A percentile compares a stretch with the other conserved stretches of the same genome.
These are phyloP conservation scores for Drechslerella dactyloides DNA, from an alignment of 2,329 filamentous ascomycete genomes.

Conservation along the genomic window DNA sequence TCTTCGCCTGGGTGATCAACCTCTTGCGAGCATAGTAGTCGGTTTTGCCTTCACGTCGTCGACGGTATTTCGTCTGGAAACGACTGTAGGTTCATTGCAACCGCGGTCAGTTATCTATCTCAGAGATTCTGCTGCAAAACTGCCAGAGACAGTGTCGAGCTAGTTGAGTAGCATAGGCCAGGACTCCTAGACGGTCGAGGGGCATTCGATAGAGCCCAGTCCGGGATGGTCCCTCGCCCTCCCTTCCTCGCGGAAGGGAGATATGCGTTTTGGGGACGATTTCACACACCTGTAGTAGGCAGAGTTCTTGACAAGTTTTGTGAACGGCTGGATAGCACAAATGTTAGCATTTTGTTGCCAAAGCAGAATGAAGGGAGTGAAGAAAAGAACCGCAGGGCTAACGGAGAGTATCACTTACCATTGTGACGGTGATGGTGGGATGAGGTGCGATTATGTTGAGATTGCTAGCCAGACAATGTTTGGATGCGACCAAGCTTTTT, in stretches of 20 bases:
- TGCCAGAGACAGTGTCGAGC: background rate
- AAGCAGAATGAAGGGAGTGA: too few species aligned
- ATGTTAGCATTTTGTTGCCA: too few species aligned
- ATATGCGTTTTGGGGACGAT: constrained; percentile 37
- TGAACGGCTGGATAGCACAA: constrained; percentile 70
- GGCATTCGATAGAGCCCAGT: constrained; percentile 9
- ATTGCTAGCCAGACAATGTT: constrained; percentile 1
- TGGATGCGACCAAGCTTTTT: too few species aligned
- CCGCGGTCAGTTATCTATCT: constrained; percentile 53
- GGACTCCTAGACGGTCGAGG: constrained; percentile 5
- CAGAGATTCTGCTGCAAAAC: constrained; percentile 10
- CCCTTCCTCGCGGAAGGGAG: constrained; percentile 44
- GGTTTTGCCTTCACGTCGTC: constrained; percentile 94
- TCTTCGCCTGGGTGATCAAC: constrained; percentile 99
- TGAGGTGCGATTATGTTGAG: background rate
- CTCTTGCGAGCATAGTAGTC: constrained; percentile 99
- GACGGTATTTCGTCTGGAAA: constrained; percentile 99
- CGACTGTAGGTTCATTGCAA: constrained; percentile 67
- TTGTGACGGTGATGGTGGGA: constrained; percentile 8
- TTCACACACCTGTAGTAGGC: constrained; percentile 92
- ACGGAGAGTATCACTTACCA: constrained; percentile 16
- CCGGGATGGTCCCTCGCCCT: constrained; percentile 48
- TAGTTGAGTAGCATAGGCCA: background rate
- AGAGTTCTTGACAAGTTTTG: constrained; percentile 96
- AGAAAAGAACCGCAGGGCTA: background rate